These are phyloP conservation scores for Fusarium abutilonis DNA, from an alignment of 2,329 filamentous ascomycete species.

Conservation along the genomic window DNA sequence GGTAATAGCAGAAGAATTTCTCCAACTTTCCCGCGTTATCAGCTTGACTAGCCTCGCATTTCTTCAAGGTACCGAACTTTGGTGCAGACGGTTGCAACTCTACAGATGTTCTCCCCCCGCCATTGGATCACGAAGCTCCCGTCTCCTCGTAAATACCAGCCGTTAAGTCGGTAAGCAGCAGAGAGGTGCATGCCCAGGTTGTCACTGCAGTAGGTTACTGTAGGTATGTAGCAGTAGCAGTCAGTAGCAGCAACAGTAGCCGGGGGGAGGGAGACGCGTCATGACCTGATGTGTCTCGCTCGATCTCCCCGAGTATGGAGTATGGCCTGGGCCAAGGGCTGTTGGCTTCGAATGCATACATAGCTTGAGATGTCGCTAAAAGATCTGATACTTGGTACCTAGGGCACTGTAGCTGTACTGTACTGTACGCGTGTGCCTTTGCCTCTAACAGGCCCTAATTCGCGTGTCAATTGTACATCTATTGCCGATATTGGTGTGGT, in stretches of 20 bases:
- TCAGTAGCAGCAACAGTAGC: not conserved
- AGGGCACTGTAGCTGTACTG: not conserved
- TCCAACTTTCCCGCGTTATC: constrained; percentile 5
- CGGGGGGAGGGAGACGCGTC: constrained; percentile 41
- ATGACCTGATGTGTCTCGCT: constrained; percentile 42
- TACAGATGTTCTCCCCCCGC: constrained; percentile 7
- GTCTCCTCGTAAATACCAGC: constrained; percentile 28
- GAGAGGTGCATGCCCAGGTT: constrained; percentile 34
- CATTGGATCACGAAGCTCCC: constrained; percentile 25
- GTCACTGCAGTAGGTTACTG: constrained; percentile 25
- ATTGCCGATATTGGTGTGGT: constrained; percentile 34
- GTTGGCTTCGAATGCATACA: not conserved
- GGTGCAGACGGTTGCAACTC: constrained; percentile 21
- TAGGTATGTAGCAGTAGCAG: constrained; percentile 12
- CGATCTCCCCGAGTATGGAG: constrained; percentile 17
- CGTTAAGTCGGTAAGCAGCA: constrained; percentile 20
- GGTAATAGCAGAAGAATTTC: constrained; percentile 6
- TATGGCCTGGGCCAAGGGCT: not conserved
- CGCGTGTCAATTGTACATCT: constrained; percentile 28
- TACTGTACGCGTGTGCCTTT: constrained; percentile 35
- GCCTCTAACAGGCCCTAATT: constrained; percentile 17
- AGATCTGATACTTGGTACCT: not conserved
- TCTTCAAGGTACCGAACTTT: constrained; percentile 27
- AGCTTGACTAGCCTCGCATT: constrained; percentile 22
- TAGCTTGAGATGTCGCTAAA: constrained; percentile 5